Evolutionary conservation across 2,329 filamentous ascomycete genomes (phyloP).

Genomic region (Aspergillus quadricinctus): DNA sequence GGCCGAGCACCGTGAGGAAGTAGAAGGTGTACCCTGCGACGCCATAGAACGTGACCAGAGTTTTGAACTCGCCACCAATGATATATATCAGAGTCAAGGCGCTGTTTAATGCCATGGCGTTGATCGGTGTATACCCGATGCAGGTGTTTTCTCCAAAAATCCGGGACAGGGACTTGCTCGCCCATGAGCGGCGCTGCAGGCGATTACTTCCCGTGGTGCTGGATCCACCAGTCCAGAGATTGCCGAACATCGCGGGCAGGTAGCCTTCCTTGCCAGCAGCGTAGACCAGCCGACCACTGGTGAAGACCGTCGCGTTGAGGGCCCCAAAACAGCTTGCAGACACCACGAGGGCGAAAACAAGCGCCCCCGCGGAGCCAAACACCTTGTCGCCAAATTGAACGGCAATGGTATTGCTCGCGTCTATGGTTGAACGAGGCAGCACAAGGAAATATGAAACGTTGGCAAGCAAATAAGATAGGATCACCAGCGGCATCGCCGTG

Average conservation of each 20-base stretch:
- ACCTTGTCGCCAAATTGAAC: conserved; percentile 89
- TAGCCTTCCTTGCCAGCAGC: conserved; percentile 94
- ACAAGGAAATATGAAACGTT: conserved; percentile 95
- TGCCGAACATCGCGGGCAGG: conserved; percentile 76
- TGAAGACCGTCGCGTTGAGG: conserved; percentile 91
- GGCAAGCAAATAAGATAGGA: conserved; percentile 81
- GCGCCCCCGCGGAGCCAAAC: conserved; percentile 75
- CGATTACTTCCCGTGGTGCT: conserved; percentile 27
- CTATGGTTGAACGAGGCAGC: conserved; percentile 72
- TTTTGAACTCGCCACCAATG: conserved; percentile 81
- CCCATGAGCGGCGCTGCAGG: conserved; percentile 48
- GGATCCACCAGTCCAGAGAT: conserved; percentile 62
- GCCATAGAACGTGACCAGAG: conserved; percentile 92
- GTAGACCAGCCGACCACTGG: conserved; percentile 85
- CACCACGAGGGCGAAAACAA: conserved; percentile 84
- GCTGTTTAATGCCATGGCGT: conserved; percentile 80
- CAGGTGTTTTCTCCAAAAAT: conserved; percentile 71
- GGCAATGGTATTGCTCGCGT: conserved; percentile 89
- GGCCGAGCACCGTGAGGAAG: conserved; percentile 86
- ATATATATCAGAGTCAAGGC: conserved; percentile 72
- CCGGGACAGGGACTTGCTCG: conserved; percentile 56
- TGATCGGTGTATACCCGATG: conserved; percentile 90
- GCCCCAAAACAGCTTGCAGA: conserved; percentile 90
- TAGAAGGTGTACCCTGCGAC: conserved; percentile 98
- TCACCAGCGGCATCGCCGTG: conserved; percentile 92